phyloP scores from a whole-genome alignment of 768 basidiomycete genomes.

The Suillus americanus region DNA sequence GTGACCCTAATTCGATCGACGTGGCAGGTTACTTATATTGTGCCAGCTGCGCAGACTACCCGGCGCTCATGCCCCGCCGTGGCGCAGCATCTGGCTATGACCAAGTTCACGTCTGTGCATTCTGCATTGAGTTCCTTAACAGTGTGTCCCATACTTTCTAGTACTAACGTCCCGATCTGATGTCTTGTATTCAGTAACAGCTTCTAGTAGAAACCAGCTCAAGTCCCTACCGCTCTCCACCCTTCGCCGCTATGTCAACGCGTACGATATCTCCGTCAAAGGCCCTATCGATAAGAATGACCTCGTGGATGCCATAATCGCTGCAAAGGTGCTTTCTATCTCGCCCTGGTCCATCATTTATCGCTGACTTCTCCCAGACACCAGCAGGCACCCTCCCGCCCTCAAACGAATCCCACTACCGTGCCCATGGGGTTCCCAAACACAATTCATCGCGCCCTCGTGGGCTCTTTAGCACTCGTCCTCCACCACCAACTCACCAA shows the following conservation, averaged over 20 bases:
- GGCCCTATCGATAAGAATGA: constrained; percentile 78
- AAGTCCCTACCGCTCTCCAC: constrained; percentile 56
- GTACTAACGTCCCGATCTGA: not conserved
- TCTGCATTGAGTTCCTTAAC: constrained; percentile 67
- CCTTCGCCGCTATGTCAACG: constrained; percentile 66
- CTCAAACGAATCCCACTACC: constrained; percentile 54
- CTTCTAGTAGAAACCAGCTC: constrained; percentile 57
- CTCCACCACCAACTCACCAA: constrained; percentile 22
- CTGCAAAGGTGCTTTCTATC: constrained; percentile 41
- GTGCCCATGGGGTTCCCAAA: constrained; percentile 28
- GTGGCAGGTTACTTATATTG: constrained; percentile 69
- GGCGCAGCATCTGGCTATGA: constrained; percentile 60
- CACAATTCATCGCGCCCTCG: not conserved
- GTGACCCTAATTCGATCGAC: not conserved
- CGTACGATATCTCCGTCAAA: constrained; percentile 64
- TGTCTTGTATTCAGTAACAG: constrained; percentile 55
- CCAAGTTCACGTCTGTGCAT: constrained; percentile 63
- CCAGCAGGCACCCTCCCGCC: constrained; percentile 60
- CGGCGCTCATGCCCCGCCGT: constrained; percentile 72
- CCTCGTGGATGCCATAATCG: constrained; percentile 63
- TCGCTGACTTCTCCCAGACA: constrained; percentile 38
- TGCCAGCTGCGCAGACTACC: constrained; percentile 70
- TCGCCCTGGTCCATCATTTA: not conserved
- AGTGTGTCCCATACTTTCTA: constrained; percentile 40
- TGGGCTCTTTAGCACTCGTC: constrained; percentile 11